Evolutionary conservation across 306 rosid species (phyloP), one percentile per base, ranked within the genome.

Genomic region (Castanea mollissima): DNA sequence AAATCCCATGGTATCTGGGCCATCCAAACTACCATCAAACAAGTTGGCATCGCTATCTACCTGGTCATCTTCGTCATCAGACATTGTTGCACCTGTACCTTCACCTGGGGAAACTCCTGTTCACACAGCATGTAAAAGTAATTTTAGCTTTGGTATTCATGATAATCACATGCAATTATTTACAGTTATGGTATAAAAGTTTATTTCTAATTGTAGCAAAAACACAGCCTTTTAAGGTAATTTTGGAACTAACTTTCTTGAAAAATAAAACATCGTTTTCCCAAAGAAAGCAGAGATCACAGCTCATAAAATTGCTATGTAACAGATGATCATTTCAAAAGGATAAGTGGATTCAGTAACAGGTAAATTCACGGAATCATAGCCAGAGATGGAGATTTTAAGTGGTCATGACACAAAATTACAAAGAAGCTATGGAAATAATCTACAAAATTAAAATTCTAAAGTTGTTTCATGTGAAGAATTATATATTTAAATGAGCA

Each of bases 21-120:
- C 92, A 8, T 95, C 99, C 82, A 92, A 84, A 59, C 87, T 82
- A 11, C 89, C 98, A 80, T 95, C 99, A 81, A 93, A 93, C 83
- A 90, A 69, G 86, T 90, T 93, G 67, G 84, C 89, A 82, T 93
- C 98, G 35, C 98, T 90, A 41, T 93, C 98, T 6, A 91, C 89
- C 74, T 93, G 98, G 18, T 95, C 97, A 12, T 95, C 99, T 6
- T 95, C 99, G 2, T 93, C 98, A 74, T 95, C 99, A 2, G 99
- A 95, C 99, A 95, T 95, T 20, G 99, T 95, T 77, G 98, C 99
- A 51, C 99, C 98, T 0, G 99, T 93, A 15, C 99, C 99, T 85
- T 95, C 99, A 27, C 99, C 98, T 0, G 98, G 97, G 12, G 99
- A 93, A 74, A 95, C 92, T 74, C 99, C 99, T 95, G 92, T 76